These are phyloP conservation scores for Cephaloascus fragrans DNA, from an alignment of 805 yeast species.

Conservation along the genomic window DNA sequence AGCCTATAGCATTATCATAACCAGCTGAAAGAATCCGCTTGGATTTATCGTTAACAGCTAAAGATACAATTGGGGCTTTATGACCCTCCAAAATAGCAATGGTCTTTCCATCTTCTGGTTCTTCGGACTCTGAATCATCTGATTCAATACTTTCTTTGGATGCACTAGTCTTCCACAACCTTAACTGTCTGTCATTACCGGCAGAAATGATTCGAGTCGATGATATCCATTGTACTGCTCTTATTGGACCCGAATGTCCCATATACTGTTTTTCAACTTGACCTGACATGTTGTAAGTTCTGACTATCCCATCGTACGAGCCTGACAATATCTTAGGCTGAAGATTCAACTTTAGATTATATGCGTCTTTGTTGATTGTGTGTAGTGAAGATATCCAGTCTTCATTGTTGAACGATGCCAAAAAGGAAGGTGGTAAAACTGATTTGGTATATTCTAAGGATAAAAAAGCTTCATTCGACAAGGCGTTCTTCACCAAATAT, in stretches of 20 bases:
- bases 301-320: slow-evolving; percentile 88
- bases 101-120: slow-evolving; percentile 57
- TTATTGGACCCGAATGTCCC: slow-evolving; percentile 86
- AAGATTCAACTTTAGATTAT: slow-evolving; percentile 23
- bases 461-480: slow-evolving; percentile 73
- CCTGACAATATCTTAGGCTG: slow-evolving; percentile 69
- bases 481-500: slow-evolving; percentile 64
- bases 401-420: slow-evolving; percentile 82
- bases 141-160: slow-evolving; percentile 34
- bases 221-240: slow-evolving; percentile 71
- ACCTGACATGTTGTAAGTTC: slow-evolving; percentile 81
- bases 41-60: slow-evolving; percentile 46
- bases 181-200: slow-evolving; percentile 81
- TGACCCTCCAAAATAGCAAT: slow-evolving; percentile 86
- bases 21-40: slow-evolving; percentile 76
- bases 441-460: slow-evolving; percentile 87
- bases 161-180: slow-evolving; percentile 73
- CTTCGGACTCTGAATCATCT: slow-evolving; percentile 26
- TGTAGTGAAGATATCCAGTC: slow-evolving; percentile 89
- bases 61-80: slow-evolving; percentile 71
- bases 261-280: slow-evolving; percentile 67
- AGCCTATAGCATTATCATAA: slow-evolving; percentile 66
- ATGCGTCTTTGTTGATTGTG: slow-evolving; percentile 22
- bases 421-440: slow-evolving; percentile 85
- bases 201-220: slow-evolving; percentile 71